Base-by-base conservation (phyloP, 169 alveolate species). In the Plasmodium fragile region DNA sequence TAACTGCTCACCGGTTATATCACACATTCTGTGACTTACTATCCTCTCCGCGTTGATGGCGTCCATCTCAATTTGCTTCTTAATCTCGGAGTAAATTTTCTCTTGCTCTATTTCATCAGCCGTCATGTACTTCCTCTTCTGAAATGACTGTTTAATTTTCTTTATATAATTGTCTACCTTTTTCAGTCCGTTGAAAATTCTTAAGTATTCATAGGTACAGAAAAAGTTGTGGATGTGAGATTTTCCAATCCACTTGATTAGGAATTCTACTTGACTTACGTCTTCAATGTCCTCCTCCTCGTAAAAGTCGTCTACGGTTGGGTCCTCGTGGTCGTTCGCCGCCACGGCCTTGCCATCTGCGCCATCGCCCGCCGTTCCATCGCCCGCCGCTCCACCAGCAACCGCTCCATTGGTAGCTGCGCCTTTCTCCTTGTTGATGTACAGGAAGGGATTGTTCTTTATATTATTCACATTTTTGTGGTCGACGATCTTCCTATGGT, bases 61-160 rank as follows among this genome's bases (percentile, higher is more conserved):
- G 83, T 97, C 99, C 94, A 96, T 97, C 89, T 97, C 99, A 36
- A 97, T 96, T 90, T 98, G 98, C 77, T 96, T 93, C 93, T 97
- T 98, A 80, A 97, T 92, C 34, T 97, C 98, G 69, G 94, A 82
- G 25, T 96, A 97, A 28, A 97, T 97, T 79, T 97, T 97, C 34
- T 96, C 98, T 78, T 97, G 99, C 83, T 97, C 99, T 11, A 97
- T 95, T 81, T 97, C 99, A 81, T 97, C 99, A 7, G 97, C 96
- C 3, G 98, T 97, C 99, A 97, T 96, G 55, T 84, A 96, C 75
- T 92, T 93, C 73, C 96, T 95, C 52, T 97, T 89, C 71, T 96
- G 95, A 92, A 93, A 96, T 34, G 95, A 95, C 73, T 94, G 95
- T 81, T 95, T 94, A n/a, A 96, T 85, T 49, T 96, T 96, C 89